phyloP scores from a whole-genome alignment of 1,284 basidiomycete genomes.

The Golubevia pallescens region DNA sequence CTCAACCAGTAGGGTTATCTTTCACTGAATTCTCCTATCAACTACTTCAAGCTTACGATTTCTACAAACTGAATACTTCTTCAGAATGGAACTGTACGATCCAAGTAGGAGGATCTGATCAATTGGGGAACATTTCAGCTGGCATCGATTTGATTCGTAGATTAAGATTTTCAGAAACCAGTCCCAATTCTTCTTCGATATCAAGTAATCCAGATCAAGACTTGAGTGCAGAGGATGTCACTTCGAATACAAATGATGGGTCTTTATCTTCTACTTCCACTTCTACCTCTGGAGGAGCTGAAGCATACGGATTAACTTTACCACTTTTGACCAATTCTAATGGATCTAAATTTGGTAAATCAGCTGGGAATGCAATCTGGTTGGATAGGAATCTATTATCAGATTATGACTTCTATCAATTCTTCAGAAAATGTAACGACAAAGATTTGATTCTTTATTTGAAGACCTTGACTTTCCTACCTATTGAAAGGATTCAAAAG shows the following conservation, averaged over 20 bases:
- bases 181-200: slow-evolving; percentile 12
- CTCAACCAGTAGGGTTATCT: slow-evolving; percentile 75
- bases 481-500: slow-evolving; percentile 7
- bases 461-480: slow-evolving; percentile 33
- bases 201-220: too few species aligned
- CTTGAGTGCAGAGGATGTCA: not conserved
- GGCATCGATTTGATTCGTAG: slow-evolving; percentile 86
- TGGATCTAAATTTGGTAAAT: slow-evolving; percentile 97
- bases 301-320: slow-evolving; percentile 85
- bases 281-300: slow-evolving; percentile 6
- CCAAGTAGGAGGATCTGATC: slow-evolving; percentile 94
- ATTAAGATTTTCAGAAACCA: slow-evolving; percentile 54
- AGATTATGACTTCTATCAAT: slow-evolving; percentile 55
- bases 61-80: slow-evolving; percentile 75
- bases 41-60: slow-evolving; percentile 95
- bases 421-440: slow-evolving; percentile 37
- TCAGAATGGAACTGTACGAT: slow-evolving; percentile 75
- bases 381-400: slow-evolving; percentile 72
- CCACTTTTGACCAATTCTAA: slow-evolving; percentile 87
- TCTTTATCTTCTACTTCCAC: slow-evolving; percentile 9
- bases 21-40: slow-evolving; percentile 99
- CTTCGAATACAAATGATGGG: not conserved
- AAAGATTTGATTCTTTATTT: slow-evolving; percentile 40
- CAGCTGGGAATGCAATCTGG: slow-evolving; percentile 94
- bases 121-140: slow-evolving; percentile 97